Percentiles rank a stretch among this genome's conserved stretches.
Evolutionary conservation across 1,139 yeast species (phyloP).

Genomic region (Taphrina deformans): DNA sequence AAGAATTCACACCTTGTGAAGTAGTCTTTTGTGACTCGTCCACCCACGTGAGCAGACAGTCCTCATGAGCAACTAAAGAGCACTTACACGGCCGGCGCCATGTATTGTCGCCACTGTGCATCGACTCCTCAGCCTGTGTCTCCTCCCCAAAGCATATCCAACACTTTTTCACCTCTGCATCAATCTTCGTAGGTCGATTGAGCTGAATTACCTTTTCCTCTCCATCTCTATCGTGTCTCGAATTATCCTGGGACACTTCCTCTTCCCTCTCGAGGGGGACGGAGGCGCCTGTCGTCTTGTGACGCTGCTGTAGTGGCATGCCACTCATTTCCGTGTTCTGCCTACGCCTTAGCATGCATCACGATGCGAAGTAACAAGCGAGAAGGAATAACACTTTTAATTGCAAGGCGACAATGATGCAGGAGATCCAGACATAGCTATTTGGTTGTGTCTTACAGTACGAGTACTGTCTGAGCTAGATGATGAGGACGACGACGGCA

Average conservation of each 20-base stretch:
- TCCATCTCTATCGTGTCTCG: neutral
- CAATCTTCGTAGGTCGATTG: neutral
- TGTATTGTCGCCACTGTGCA: neutral
- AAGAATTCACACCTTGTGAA: slow-evolving; percentile 35
- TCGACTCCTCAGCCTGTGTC: neutral
- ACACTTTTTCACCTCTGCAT: slow-evolving; percentile 9
- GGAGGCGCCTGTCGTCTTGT: neutral
- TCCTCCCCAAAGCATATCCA: slow-evolving; percentile 36
- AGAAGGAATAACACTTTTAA: too few species aligned
- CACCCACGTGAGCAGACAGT: slow-evolving; percentile 50
- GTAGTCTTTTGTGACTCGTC: slow-evolving; percentile 28
- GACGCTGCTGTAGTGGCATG: slow-evolving; percentile 3
- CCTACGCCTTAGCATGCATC: neutral
- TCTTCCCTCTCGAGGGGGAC: neutral
- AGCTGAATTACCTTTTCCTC: slow-evolving; percentile 2
- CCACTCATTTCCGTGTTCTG: neutral
- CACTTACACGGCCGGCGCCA: slow-evolving; percentile 51
- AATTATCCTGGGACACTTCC: neutral
- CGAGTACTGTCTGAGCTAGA: too few species aligned
- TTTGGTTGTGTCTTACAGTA: too few species aligned
- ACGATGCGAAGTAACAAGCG: too few species aligned
- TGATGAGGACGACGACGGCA: neutral
- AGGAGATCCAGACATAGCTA: too few species aligned
- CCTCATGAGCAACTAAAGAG: slow-evolving; percentile 49
- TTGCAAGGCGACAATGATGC: too few species aligned